Conservation (phyloP, 495 filamentous ascomycete genomes). For the Astrocystis sublimbata region DNA sequence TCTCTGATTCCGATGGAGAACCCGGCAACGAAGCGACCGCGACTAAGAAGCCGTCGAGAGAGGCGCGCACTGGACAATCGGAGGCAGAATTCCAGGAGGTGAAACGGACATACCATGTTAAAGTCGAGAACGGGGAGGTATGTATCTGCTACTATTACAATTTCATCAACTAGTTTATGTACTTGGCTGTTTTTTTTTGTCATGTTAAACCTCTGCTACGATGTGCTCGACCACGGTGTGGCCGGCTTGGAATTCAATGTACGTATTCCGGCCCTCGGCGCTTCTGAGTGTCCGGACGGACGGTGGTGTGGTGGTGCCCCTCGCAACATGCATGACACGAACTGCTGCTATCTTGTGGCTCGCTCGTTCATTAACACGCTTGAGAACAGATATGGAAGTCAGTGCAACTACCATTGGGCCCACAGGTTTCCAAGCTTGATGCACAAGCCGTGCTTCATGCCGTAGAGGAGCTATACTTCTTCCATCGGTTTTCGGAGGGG, state of each 20-base stretch:
- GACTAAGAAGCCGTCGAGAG: conserved; percentile 21
- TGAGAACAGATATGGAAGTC: conserved; percentile 41
- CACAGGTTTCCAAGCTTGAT: conserved; percentile 39
- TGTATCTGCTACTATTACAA: too few species aligned
- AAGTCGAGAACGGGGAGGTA: conserved; percentile 52
- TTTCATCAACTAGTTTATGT: too few species aligned
- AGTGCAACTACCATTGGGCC: conserved; percentile 39
- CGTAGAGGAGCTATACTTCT: conserved; percentile 59
- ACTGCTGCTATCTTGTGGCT: neutral
- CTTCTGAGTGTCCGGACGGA: neutral
- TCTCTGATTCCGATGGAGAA: conserved; percentile 41
- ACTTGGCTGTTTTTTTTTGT: too few species aligned
- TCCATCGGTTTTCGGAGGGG: conserved; percentile 47
- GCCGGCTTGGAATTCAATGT: too few species aligned
- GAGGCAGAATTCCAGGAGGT: conserved; percentile 45
- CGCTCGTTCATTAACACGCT: neutral
- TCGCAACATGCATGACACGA: neutral
- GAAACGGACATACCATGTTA: conserved; percentile 38
- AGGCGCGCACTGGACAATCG: conserved; percentile 44
- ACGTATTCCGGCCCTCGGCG: neutral
- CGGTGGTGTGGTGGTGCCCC: neutral
- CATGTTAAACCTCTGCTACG: too few species aligned
- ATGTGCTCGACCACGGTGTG: too few species aligned
- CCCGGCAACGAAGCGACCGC: conserved; percentile 2
- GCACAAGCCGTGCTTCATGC: conserved; percentile 53